phyloP scores from a whole-genome alignment of 352 stramenopile species.

The Phytophthora megakarya region DNA sequence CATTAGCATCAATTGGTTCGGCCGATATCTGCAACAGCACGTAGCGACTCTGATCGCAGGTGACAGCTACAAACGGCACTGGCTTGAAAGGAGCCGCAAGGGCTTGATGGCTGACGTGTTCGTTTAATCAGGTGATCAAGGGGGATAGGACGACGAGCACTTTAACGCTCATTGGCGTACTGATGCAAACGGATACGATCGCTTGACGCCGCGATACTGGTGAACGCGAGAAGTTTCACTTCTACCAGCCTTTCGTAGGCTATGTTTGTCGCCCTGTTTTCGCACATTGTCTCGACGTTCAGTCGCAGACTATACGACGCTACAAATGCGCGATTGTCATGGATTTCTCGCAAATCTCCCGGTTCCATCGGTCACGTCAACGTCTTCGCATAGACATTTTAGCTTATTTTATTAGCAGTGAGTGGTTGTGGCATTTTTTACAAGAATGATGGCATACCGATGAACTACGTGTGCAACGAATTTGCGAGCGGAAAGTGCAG shows the following conservation, averaged over 20 bases:
- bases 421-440: conserved; percentile 29
- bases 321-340: conserved; percentile 21
- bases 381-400: conserved; percentile 28
- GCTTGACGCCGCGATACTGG: background rate
- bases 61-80: no score
- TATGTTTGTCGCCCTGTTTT: background rate
- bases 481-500: background rate
- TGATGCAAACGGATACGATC: conserved; percentile 1
- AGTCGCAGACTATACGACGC: background rate
- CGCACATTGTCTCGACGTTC: background rate
- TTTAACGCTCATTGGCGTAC: background rate
- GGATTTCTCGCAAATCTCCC: conserved; percentile 26
- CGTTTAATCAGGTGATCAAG: conserved; percentile 1
- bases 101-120: conserved; percentile 4
- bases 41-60: no score
- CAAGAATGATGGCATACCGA: conserved; percentile 14
- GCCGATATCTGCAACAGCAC: no score
- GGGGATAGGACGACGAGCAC: conserved; percentile 3
- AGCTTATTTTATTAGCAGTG: conserved; percentile 13
- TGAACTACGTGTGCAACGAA: conserved; percentile 18
- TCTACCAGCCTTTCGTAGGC: conserved; percentile 1
- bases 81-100: no score
- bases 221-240: background rate
- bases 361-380: conserved; percentile 6
- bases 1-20: no score